A percentile compares a stretch with the other conserved stretches of the same genome.
Evolutionary conservation across 75 land plant species (phyloP).

Genomic region (Pinus tabuliformis): DNA sequence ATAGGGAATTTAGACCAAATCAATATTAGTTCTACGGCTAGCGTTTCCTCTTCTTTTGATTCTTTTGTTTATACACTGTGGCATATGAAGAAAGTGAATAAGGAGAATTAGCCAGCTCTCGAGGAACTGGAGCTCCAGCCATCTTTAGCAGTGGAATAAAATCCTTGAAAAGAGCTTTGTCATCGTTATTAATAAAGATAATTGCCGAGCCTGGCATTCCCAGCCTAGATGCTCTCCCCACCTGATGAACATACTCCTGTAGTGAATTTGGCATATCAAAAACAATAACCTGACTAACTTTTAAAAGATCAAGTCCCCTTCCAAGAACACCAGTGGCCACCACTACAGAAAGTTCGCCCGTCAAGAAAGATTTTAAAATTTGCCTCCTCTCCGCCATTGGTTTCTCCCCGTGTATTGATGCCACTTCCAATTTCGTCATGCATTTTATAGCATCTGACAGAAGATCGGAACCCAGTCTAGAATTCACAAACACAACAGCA

Average conservation of each 20-base stretch:
- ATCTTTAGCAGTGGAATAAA: conserved; percentile 50
- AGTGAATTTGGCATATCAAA: conserved; percentile 90
- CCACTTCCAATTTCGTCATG: conserved; percentile 54
- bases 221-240: conserved; percentile 88
- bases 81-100: conserved; percentile 35
- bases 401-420: conserved; percentile 87
- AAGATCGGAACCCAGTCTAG: conserved; percentile 82
- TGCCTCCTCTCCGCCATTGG: conserved; percentile 87
- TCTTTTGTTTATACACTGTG: conserved; percentile 29
- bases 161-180: conserved; percentile 61
- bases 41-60: conserved; percentile 33
- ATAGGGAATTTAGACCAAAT: no score
- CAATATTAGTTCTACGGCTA: no score
- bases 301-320: conserved; percentile 71
- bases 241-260: conserved; percentile 83
- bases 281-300: conserved; percentile 76
- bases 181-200: conserved; percentile 83
- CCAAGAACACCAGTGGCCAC: conserved; percentile 91
- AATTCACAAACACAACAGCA: conserved; percentile 78
- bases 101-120: conserved; percentile 65
- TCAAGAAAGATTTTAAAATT: conserved; percentile 53
- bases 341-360: conserved; percentile 64
- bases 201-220: conserved; percentile 78
- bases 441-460: conserved; percentile 68
- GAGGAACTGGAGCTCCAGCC: conserved; percentile 63